Evolutionary conservation across 352 stramenopile species (phyloP).

Genomic region (Phytophthora hybrid): DNA sequence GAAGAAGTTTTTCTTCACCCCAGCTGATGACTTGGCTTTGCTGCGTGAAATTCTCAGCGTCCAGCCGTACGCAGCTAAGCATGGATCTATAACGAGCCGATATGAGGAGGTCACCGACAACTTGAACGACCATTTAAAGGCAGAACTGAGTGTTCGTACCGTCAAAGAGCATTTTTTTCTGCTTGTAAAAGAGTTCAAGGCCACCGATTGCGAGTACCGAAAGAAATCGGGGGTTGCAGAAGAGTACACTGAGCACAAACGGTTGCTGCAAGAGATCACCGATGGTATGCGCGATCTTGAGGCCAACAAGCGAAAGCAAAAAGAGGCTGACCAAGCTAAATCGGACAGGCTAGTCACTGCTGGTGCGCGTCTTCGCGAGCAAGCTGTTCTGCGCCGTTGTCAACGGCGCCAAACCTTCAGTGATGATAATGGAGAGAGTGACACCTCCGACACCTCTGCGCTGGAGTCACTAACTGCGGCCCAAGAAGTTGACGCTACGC

Average conservation of each 20-base stretch:
- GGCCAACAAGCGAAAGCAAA: background rate
- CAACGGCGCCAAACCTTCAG: background rate
- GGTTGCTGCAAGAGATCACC: background rate
- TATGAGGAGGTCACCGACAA: background rate
- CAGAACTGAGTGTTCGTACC: background rate
- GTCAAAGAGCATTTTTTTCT: background rate
- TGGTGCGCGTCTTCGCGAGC: background rate
- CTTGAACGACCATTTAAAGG: background rate
- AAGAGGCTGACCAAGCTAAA: background rate
- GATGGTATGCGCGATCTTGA: background rate
- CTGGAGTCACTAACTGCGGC: background rate
- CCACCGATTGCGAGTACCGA: background rate
- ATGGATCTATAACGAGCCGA: background rate
- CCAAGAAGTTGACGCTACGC: background rate
- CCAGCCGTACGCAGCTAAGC: background rate
- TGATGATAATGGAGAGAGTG: background rate
- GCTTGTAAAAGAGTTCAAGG: background rate
- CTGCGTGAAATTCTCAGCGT: background rate
- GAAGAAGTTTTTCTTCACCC: background rate
- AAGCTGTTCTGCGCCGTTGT: background rate
- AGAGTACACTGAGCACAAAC: background rate
- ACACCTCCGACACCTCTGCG: background rate
- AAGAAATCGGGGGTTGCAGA: constrained; percentile 3
- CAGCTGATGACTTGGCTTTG: background rate
- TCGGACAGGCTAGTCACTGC: background rate